A percentile compares a stretch with the other conserved stretches of the same genome.
Conservation (phyloP, 2,329 filamentous ascomycete genomes). For the Alternaria postmessia region DNA sequence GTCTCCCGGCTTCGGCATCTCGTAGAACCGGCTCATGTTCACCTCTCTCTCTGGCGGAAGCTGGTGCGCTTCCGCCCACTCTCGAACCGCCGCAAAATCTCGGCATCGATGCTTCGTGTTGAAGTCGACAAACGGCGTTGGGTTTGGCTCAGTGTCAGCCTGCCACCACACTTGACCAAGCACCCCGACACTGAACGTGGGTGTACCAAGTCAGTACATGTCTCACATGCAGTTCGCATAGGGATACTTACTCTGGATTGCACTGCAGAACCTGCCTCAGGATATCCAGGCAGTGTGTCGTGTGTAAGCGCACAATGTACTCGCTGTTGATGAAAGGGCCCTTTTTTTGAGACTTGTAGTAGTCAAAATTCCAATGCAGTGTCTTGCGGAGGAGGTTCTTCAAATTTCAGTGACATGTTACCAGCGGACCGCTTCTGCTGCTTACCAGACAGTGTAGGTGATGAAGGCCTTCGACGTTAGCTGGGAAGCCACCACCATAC, state of each 20-base stretch:
- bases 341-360: conserved; percentile 61
- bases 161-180: conserved; percentile 69
- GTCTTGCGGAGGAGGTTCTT: conserved; percentile 67
- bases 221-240: too few relatives aligned
- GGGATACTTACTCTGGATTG: conserved; percentile 56
- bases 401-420: conserved; percentile 17
- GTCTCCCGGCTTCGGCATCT: conserved; percentile 49
- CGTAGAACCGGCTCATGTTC: conserved; percentile 54
- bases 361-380: conserved; percentile 66
- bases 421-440: background rate
- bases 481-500: too few relatives aligned
- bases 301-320: conserved; percentile 63
- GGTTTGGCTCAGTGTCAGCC: conserved; percentile 49
- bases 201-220: too few relatives aligned
- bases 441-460: conserved; percentile 66
- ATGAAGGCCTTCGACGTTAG: too few relatives aligned
- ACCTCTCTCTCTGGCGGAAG: conserved; percentile 52
- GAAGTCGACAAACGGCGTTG: conserved; percentile 68
- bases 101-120: conserved; percentile 53
- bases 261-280: conserved; percentile 71
- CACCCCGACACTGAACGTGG: conserved; percentile 55
- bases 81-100: conserved; percentile 54
- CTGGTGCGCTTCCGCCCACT: conserved; percentile 65
- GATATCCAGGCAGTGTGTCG: conserved; percentile 68
- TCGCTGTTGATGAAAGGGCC: conserved; percentile 66